phyloP scores from a whole-genome alignment of 345 rosid species.

The Syzygium oleosum region DNA sequence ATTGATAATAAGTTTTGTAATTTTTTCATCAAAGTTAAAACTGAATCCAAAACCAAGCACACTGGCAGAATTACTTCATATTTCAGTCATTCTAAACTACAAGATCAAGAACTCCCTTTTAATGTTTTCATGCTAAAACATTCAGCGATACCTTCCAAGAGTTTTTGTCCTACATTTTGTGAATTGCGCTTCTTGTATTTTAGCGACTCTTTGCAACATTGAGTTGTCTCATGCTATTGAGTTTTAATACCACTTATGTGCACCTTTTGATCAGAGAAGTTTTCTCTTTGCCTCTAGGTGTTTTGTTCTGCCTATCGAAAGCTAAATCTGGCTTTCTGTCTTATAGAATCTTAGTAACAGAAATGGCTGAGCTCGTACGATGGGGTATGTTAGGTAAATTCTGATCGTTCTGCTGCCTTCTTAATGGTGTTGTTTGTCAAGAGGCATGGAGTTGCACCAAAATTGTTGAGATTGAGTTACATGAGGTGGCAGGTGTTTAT shows the following conservation, averaged over 20 bases:
- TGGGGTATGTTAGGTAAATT: neutral
- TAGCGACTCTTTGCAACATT: neutral
- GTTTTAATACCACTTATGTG: neutral
- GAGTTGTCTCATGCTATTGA: neutral
- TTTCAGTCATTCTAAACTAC: neutral
- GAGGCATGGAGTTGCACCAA: neutral
- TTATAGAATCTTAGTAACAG: neutral
- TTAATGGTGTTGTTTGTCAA: neutral
- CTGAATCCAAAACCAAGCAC: neutral
- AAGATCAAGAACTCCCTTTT: neutral
- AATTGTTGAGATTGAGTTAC: neutral
- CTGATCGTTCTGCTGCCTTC: neutral
- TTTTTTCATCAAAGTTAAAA: neutral
- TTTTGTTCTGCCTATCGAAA: neutral
- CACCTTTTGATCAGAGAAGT: neutral
- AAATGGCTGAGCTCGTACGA: neutral
- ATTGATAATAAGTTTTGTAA: neutral
- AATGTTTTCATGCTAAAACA: neutral
- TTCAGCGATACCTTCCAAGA: neutral
- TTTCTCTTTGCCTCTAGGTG: neutral
- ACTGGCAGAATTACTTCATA: neutral
- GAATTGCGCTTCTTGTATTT: neutral
- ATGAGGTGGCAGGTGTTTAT: neutral
- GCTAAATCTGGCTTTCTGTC: neutral
- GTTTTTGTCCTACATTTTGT: neutral